Evolutionary conservation across 306 rosid species (phyloP).

Genomic region (Cyamopsis tetragonoloba): DNA sequence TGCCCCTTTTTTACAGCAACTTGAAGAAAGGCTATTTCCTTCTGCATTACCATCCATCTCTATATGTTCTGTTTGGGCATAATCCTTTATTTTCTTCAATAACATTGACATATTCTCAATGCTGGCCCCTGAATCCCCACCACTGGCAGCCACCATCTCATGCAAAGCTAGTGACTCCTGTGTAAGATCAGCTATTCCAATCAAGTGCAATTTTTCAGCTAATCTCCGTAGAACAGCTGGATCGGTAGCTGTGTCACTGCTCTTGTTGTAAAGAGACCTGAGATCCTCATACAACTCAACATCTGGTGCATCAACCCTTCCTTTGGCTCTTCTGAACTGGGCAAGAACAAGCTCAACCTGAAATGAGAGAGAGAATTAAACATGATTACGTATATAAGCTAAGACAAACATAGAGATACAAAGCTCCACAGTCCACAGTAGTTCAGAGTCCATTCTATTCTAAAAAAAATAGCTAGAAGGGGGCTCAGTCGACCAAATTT

Average conservation of each 20-base stretch:
- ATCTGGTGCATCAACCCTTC: constrained; percentile 67
- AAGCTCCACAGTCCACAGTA: constrained; percentile 14
- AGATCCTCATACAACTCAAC: constrained; percentile 70
- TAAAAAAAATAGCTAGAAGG: too few species aligned
- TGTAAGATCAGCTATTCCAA: constrained; percentile 74
- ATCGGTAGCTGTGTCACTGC: constrained; percentile 50
- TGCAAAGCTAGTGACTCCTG: constrained; percentile 89
- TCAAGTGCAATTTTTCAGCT: constrained; percentile 73
- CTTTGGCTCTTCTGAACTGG: constrained; percentile 94
- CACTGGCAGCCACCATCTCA: constrained; percentile 77
- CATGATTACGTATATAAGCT: constrained; percentile 13
- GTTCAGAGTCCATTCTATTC: not conserved
- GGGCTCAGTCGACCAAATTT: too few species aligned
- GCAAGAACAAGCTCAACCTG: constrained; percentile 95
- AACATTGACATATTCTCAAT: constrained; percentile 83
- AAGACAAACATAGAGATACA: not conserved
- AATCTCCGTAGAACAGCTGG: constrained; percentile 55
- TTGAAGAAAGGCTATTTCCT: constrained; percentile 42
- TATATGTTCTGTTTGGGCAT: constrained; percentile 74
- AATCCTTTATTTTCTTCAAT: constrained; percentile 78
- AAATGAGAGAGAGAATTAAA: constrained; percentile 23
- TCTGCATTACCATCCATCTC: constrained; percentile 38
- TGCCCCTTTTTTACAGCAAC: constrained; percentile 43
- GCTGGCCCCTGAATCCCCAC: constrained; percentile 84
- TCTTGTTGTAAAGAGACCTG: constrained; percentile 46